Base-by-base conservation (phyloP, 1,139 yeast species). In the Geotrichum aggregatum region DNA sequence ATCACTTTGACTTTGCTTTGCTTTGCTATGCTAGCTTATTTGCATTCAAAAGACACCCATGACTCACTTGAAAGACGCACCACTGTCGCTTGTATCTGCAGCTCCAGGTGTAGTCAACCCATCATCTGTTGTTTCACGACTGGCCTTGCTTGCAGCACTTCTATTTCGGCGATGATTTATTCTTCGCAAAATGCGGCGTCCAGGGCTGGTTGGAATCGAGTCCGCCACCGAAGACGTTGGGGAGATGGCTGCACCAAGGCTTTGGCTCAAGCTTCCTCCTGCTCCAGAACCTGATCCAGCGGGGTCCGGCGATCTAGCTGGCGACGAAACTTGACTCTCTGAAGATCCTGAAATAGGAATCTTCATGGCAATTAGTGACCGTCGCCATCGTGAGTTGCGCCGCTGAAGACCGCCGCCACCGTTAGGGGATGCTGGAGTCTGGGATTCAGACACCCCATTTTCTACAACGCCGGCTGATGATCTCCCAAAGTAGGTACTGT, bases 311-410 rank as follows among this genome's bases (percentile, higher is more conserved):
- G 31, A 28, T 28, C 31, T 7, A 28, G 10, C 31, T 28, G 31
- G 31, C 31, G 31, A 28, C 31, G 10, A 11, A 7, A 11, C 7
- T 7, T 7, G 7, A 8, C 10, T 11, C 16, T 42, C 47, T 18
- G 39, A 44, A 10, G 47, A 38, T 8, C 30, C 28, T n/a, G n/a
- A n/a, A 11, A 44, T 45, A 8, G 47, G 54, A 19, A 36, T 35
- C 49, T 35, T 58, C 49, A 65, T 58, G 18, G 58, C 55, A 61
- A 63, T 52, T 11, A 65, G 54, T 8, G 67, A 63, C 38, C 66
- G 56, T 39, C 68, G 59, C 67, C 68, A 65, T 34, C 59, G 59
- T 22, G 67, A 62, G 21, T 57, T 57, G 30, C 54, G 59, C 16
- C 31, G 30, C 18, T 19, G 7, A 7, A 10, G 14, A 34, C 39